phyloP scores from a whole-genome alignment of 495 filamentous ascomycete species.

The Xylaria grammica region DNA sequence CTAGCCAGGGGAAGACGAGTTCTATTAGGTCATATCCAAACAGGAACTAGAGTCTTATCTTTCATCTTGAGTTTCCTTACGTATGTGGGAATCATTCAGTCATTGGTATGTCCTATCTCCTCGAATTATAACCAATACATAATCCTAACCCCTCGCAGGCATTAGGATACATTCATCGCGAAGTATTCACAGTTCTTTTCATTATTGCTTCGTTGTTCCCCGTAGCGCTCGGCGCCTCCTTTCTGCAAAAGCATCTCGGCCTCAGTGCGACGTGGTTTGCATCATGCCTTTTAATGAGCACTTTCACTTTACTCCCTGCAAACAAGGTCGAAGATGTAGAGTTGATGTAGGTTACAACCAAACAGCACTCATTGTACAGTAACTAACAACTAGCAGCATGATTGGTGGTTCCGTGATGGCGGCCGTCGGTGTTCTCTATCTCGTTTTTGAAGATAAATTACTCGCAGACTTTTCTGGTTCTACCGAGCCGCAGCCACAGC shows the following conservation, averaged over 20 bases:
- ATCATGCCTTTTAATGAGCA: slow-evolving; percentile 81
- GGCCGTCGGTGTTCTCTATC: slow-evolving; percentile 75
- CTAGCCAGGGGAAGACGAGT: slow-evolving; percentile 68
- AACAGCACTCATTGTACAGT: slow-evolving; percentile 5
- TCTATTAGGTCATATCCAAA: slow-evolving; percentile 70
- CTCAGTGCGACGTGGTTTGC: slow-evolving; percentile 76
- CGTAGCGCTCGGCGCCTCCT: slow-evolving; percentile 69
- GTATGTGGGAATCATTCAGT: slow-evolving; percentile 78
- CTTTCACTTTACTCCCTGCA: slow-evolving; percentile 87
- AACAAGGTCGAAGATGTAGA: slow-evolving; percentile 79
- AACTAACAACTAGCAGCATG: slow-evolving; percentile 59
- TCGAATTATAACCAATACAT: slow-evolving; percentile 17
- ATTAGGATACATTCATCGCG: slow-evolving; percentile 85
- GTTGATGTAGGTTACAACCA: slow-evolving; percentile 68
- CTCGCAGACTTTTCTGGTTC: slow-evolving; percentile 50
- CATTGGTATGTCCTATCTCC: slow-evolving; percentile 66
- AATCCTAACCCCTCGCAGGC: slow-evolving; percentile 44
- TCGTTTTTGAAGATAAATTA: slow-evolving; percentile 79
- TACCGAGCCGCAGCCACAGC: slow-evolving; percentile 30
- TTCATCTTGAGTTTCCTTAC: slow-evolving; percentile 64
- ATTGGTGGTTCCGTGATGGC: slow-evolving; percentile 81
- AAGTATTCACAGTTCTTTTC: slow-evolving; percentile 85
- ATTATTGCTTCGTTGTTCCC: slow-evolving; percentile 80
- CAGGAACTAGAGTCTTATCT: slow-evolving; percentile 58
- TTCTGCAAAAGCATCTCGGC: slow-evolving; percentile 66